A percentile compares a stretch with the other conserved stretches of the same genome.
phyloP scores from a whole-genome alignment of 441 rosid species.

The Syzygium malaccense region DNA sequence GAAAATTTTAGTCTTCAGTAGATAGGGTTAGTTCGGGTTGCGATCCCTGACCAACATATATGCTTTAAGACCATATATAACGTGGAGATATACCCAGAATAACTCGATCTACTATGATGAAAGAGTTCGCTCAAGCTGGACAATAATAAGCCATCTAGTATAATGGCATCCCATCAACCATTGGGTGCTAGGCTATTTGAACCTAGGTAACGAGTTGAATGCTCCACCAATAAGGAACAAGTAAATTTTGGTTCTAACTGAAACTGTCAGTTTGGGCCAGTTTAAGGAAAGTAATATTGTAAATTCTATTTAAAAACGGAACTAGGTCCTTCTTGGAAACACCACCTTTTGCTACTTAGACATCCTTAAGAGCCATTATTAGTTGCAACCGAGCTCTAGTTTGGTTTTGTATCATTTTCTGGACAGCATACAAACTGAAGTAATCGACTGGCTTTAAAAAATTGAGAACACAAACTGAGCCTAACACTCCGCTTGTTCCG shows the following conservation, averaged over 20 bases:
- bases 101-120: neutral
- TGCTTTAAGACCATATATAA: neutral
- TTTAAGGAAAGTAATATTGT: neutral
- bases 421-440: neutral
- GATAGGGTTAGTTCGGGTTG: neutral
- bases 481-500: neutral
- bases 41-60: neutral
- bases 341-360: neutral
- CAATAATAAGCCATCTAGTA: neutral
- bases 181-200: neutral
- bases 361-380: neutral
- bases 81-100: neutral
- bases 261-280: neutral
- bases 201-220: neutral
- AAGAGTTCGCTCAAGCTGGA: neutral
- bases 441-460: neutral
- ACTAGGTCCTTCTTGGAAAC: neutral
- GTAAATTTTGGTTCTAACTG: neutral
- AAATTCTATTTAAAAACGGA: neutral
- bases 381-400: neutral
- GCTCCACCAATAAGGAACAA: neutral
- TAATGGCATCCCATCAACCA: neutral
- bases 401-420: neutral
- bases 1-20: neutral
- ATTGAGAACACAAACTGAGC: neutral